Percentiles rank a stretch among this genome's conserved stretches.
These are phyloP conservation scores for Tulasnella sp. DNA, from an alignment of 768 basidiomycete genomes.

Conservation along the genomic window DNA sequence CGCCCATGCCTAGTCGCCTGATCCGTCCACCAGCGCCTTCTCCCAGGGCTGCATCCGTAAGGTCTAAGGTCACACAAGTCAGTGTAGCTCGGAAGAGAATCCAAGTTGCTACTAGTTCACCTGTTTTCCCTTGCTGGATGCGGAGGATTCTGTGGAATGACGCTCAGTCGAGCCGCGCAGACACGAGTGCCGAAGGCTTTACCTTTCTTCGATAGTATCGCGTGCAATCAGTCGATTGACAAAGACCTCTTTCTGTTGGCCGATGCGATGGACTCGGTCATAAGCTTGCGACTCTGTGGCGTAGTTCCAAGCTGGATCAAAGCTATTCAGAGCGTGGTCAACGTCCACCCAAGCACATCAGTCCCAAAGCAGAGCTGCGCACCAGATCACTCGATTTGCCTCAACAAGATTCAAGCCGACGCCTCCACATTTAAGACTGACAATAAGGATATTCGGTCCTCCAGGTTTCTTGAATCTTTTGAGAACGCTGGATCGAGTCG, in stretches of 20 bases:
- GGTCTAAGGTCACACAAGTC: conserved; percentile 5
- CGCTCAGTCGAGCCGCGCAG: neutral
- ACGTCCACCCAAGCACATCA: neutral
- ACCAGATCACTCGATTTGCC: conserved; percentile 20
- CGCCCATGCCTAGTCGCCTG: neutral
- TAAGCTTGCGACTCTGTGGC: conserved; percentile 40
- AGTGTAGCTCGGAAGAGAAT: neutral
- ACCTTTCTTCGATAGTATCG: conserved; percentile 23
- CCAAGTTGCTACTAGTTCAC: neutral
- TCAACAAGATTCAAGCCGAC: conserved; percentile 39
- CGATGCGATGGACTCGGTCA: conserved; percentile 52
- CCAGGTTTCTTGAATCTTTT: conserved; percentile 46
- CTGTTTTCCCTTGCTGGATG: conserved; percentile 20
- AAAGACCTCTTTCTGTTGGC: conserved; percentile 44
- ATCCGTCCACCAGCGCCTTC: conserved; percentile 17
- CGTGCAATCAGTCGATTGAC: conserved; percentile 20
- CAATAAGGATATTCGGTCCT: conserved; percentile 44
- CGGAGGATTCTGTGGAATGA: conserved; percentile 7
- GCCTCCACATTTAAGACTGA: conserved; percentile 53
- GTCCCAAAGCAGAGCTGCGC: neutral
- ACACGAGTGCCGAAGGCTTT: neutral
- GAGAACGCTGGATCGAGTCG: conserved; percentile 31
- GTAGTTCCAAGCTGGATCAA: conserved; percentile 20
- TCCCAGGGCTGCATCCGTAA: conserved; percentile 20
- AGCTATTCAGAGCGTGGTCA: neutral